Evolutionary conservation across 1,284 basidiomycete species (phyloP), one percentile per base, ranked within the genome.

Genomic region (Trichosporon coremiiforme): DNA sequence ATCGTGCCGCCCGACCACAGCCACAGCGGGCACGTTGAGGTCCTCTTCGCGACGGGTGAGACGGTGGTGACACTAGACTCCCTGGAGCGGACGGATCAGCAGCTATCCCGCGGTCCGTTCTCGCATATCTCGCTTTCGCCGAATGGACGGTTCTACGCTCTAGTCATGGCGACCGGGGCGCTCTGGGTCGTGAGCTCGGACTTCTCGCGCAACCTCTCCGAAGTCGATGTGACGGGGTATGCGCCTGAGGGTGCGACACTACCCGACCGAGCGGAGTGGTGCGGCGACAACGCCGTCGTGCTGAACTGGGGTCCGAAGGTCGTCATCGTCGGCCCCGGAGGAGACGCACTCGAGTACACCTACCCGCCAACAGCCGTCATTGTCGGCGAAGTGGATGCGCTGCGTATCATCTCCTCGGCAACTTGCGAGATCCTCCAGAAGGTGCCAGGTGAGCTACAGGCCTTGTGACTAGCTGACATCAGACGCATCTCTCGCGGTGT

Each of bases 131-230:
- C 91, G 0, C 90, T 93, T 0, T 97, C 95, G 0, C 95, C 95
- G 0, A 96, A 96, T 76, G 95, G 95, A 41, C 94, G 95, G 77
- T 90, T 95, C 53, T 87, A 98, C 13, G 94, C 95, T 0, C 86
- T 98, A 12, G 84, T 97, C 47, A 94, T 91, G 0, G 88, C 87
- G 66, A 85, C 86, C 31, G 90, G 89, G 10, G 86, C 87, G 12
- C 87, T 98, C 20, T 94, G 92, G 90, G 96, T 99, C 53, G 93
- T 97, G 15, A 95, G 93, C 6, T 89, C 91, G 17, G 94, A 98
- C 82, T 96, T 98, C 78, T 90, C 93, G 71, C 88, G 94, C 45
- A 93, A 88, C 76, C 87, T 98, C 74, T 92, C 93, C 7, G 94
- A 96, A 77, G 94, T 93, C 75, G 90, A 94, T 69, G 90, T 86